phyloP scores from a whole-genome alignment of 805 yeast species.

The Candida ascalaphidarum region DNA sequence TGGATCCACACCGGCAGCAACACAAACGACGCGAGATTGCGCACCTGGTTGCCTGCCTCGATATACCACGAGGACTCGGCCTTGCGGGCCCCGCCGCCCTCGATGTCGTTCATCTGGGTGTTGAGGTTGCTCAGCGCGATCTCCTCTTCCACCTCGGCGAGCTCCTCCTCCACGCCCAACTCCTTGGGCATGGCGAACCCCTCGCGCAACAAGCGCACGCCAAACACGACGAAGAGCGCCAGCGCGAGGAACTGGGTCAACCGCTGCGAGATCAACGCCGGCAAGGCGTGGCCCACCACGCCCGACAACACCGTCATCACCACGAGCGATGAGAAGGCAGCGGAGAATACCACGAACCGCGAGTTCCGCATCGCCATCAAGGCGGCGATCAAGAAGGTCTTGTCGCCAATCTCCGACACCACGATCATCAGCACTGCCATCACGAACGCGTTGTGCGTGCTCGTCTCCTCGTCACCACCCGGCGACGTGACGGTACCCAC shows the following conservation, averaged over 20 bases:
- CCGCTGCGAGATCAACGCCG: constrained; percentile 71
- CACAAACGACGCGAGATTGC: constrained; percentile 50
- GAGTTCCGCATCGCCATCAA: constrained; percentile 96
- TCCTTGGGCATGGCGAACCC: constrained; percentile 76
- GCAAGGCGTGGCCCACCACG: constrained; percentile 84
- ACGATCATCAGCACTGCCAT: constrained; percentile 87
- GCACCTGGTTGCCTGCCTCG: constrained; percentile 30
- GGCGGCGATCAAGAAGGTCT: constrained; percentile 94
- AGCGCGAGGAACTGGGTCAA: constrained; percentile 80
- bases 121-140: constrained; percentile 57
- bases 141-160: constrained; percentile 96
- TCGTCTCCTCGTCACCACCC: constrained; percentile 6
- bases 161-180: constrained; percentile 86
- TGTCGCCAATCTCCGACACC: constrained; percentile 95
- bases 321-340: constrained; percentile 78
- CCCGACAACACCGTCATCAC: constrained; percentile 92
- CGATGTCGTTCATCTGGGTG: constrained; percentile 44
- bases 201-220: constrained; percentile 66
- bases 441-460: constrained; percentile 46
- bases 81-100: constrained; percentile 17
- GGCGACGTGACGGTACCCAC: too few species aligned
- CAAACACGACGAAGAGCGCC: constrained; percentile 72
- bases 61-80: too few species aligned
- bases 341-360: constrained; percentile 73
- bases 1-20: constrained; percentile 90